phyloP scores from a whole-genome alignment of 768 basidiomycete species.

The Termitomyces sp. region DNA sequence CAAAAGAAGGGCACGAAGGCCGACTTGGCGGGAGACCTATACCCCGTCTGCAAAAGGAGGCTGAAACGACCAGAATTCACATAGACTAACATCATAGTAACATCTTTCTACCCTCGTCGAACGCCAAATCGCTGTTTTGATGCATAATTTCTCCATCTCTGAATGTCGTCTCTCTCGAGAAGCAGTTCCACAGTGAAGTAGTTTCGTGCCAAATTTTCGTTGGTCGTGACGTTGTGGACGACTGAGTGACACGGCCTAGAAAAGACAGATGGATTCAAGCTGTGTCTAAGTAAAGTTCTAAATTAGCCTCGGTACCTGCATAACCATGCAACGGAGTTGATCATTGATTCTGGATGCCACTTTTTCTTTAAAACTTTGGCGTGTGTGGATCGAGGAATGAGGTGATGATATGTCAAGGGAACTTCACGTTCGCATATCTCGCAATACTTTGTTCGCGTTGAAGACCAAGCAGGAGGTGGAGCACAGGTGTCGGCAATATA shows the following conservation, averaged over 20 bases:
- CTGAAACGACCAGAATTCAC: too few species aligned
- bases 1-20: not conserved
- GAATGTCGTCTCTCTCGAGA: constrained; percentile 47
- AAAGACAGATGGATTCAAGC: not conserved
- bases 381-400: constrained; percentile 51
- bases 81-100: not conserved
- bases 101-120: constrained; percentile 13
- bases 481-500: constrained; percentile 43
- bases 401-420: constrained; percentile 56
- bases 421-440: constrained; percentile 56
- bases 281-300: not conserved
- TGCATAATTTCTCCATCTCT: constrained; percentile 51
- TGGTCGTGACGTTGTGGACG: constrained; percentile 44
- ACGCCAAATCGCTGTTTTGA: constrained; percentile 37
- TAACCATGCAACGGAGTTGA: constrained; percentile 58
- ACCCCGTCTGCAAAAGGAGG: too few species aligned
- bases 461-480: constrained; percentile 46
- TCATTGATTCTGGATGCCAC: constrained; percentile 47
- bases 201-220: constrained; percentile 44
- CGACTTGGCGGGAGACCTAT: not conserved
- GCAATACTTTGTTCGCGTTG: constrained; percentile 47
- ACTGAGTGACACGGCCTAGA: constrained; percentile 45
- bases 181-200: constrained; percentile 48
- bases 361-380: constrained; percentile 50
- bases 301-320: constrained; percentile 32